Base-by-base conservation (phyloP, 108 stramenopile species). In the Pseudonitzschia delicatissima region DNA sequence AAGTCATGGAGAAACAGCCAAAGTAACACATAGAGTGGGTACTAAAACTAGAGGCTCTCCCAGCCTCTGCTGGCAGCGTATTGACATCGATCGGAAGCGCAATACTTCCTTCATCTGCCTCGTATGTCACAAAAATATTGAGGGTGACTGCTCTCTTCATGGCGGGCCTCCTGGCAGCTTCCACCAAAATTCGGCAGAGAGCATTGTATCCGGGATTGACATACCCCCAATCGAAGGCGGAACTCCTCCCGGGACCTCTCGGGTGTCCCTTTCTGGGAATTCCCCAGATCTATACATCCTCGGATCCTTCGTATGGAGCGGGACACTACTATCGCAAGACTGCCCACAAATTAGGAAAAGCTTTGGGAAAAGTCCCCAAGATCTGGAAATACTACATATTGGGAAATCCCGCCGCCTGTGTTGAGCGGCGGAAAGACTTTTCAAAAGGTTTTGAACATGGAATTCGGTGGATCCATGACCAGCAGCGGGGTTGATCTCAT, bases 391-490 rank as follows among this genome's bases (percentile, higher is more conserved):
- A 55, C 40, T 58, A 57, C 57, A 36, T 53, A 26, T 29, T 57
- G 53, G 71, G 78, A 15, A 69, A 69, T 31, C 71, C 72, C 0
- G 39, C 66, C 26, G 76, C 73, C n/a, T 1, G 67, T 79, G 23
- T 45, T 82, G 3, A 23, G 62, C 0, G 82, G 82, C 7, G 60
- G 67, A 49, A 60, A 72, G 45, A 82, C 75, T 61, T 65, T 77
- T 15, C 79, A 77, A 44, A 45, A 52, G n/a, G 66, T 76, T 0
- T 69, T 82, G 27, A 68, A 64, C 15, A 64, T 58, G 21, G 78
- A 82, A 39, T 82, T 82, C 44, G 70, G 78, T n/a, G 59, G 39
- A 7, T 23, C 36, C 0, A 4, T 60, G 4, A 26, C 59, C 7
- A 60, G 37, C 35, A 60, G 59, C n/a, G 39, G 59, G 15, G 39